These are phyloP conservation scores for Gossypium davidsonii DNA, from an alignment of 441 rosid species.

Conservation along the genomic window DNA sequence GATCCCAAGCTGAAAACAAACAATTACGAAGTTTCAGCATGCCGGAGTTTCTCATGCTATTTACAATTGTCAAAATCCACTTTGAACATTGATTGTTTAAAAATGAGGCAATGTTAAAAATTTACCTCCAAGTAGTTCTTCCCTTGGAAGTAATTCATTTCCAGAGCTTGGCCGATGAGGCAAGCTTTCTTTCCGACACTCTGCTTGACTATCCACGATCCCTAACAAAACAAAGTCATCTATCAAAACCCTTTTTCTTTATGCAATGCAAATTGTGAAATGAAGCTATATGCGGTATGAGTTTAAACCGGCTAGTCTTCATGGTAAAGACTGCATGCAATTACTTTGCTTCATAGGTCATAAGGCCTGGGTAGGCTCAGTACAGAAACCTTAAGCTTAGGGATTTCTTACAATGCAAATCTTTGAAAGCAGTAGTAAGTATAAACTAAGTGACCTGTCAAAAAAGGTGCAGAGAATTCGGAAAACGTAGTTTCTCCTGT, in stretches of 20 bases:
- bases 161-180: slow-evolving; percentile 90
- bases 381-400: not conserved
- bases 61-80: not conserved
- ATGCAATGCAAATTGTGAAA: not conserved
- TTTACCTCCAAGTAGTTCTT: slow-evolving; percentile 89
- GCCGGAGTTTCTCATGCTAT: not conserved
- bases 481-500: not conserved
- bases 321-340: not conserved
- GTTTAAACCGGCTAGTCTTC: not conserved
- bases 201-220: slow-evolving; percentile 97
- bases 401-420: not conserved
- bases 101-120: not conserved
- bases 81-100: not conserved
- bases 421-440: not conserved
- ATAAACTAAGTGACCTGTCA: not conserved
- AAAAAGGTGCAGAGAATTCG: not conserved
- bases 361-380: not conserved
- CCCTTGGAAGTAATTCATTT: slow-evolving; percentile 81
- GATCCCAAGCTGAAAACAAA: slow-evolving; percentile 64
- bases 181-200: slow-evolving; percentile 98
- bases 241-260: not conserved
- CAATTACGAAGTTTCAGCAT: not conserved
- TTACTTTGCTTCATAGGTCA: not conserved
- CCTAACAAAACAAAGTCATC: slow-evolving; percentile 43
- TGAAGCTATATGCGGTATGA: not conserved